Base-by-base conservation (phyloP, 1,284 basidiomycete genomes). In the Rhodotorula sp. region DNA sequence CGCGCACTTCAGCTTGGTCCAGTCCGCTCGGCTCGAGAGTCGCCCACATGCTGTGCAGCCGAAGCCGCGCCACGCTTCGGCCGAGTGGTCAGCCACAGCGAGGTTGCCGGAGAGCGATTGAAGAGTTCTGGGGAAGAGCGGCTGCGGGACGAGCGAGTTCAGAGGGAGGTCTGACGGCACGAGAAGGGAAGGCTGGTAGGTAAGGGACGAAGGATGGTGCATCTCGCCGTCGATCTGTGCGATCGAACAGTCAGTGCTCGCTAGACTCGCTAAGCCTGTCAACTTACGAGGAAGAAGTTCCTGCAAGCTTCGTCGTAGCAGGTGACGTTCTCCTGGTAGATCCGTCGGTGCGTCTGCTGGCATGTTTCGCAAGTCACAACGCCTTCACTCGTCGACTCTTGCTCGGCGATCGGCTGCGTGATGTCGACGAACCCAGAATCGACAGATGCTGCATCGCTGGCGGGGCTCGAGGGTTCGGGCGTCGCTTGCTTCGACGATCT, bases 241-340 rank as follows among this genome's bases (percentile, higher is more conserved):
- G 4, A 2, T 11, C 0, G 32, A 22, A 24, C 22, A 11, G 15
- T 54, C 24, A 24, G 30, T 11, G 6, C n/a, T 4, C 9, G n/a
- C 17, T 11, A 10, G 24, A 56, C 20, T 34, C 9, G 24, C 20
- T 39, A 5, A n/a, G 24, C 32, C 9, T 17, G 27, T 17, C 10
- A 2, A 58, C 67, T 44, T 13, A 73, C 71, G 13, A 56, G 49
- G 62, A 74, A 74, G 62, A 74, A 74, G 29, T n/a, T 13, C 11
- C 4, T 11, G 48, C 72, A 74, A 1, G 32, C 48, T 36, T 74
- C 72, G 54, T 74, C 59, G 67, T 71, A 71, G 59, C 72, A 74
- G 15, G 44, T 24, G 24, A 74, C 53, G n/a, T 32, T 39, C 29
- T 54, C 65, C 4, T 34, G 17, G 47, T 67, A 70, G 49, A 70